Evolutionary conservation across 2,329 filamentous ascomycete species (phyloP), one percentile per base, ranked within the genome.

Genomic region (Fusarium sp.): DNA sequence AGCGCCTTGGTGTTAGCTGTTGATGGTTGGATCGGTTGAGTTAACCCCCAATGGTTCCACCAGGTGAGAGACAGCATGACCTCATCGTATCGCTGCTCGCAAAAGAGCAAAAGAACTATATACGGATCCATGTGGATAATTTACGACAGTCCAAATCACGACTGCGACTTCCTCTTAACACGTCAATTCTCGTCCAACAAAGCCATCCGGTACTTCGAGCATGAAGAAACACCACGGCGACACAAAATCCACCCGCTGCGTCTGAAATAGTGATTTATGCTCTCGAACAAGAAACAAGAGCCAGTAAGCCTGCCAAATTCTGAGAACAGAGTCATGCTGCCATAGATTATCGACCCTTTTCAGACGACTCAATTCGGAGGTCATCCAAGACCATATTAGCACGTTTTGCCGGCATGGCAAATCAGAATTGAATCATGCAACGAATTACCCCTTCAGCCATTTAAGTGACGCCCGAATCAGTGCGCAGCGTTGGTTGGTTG

Each of bases 81-180:
- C 61, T 62, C 55, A 61, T 66, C 68, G 63, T 47, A 58, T 63
- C 70, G 65, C 51, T 60, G 63, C 66, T 55, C 66, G 57, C 65
- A 66, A 54, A 56, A 70, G 74, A 68, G 67, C 68, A 74, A 66
- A 65, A 75, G 70, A 78, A 79, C 80, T 82, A 82, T 74, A 81
- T 82, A 82, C 76, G 77, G 71, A 81, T 81, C 80, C 80, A 74
- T 74, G 66, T 73, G 80, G 80, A 82, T 81, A 51, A 78, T 81
- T 82, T 83, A 81, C 79, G 80, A 80, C 70, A 68, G 59, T 51
- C 54, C 36, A 41, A 39, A 32, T 38, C 56, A 66, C 52, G 44
- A 59, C 67, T 59, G 66, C 34, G 42, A 47, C 42, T 61, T 62
- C 66, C 73, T 66, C 70, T 59, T 55, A 47, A 50, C 32, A 58